Base-by-base conservation (phyloP, 75 land plant genomes). In the Pinus albicaulis region DNA sequence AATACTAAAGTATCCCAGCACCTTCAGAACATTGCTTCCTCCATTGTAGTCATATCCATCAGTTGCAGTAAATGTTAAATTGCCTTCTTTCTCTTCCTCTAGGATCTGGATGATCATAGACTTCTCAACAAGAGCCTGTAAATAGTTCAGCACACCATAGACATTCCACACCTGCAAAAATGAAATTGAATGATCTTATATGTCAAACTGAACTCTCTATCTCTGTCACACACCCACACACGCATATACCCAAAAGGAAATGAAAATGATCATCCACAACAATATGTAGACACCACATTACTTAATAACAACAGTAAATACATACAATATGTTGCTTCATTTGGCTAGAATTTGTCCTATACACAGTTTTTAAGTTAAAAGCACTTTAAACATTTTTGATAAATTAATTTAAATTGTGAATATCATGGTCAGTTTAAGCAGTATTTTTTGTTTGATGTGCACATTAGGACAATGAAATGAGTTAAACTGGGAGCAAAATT, bases 41-140 rank as follows among this genome's bases (percentile, higher is more conserved):
- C 95, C 98, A 76, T 86, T 86, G 78, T 95, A 94, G 81, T 94
- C 98, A 83, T 96, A 96, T 0, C 98, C 99, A 88, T 96, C 95
- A 56, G 88, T 92, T 36, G 98, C 92, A 55, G 95, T 96, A 71
- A 94, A 92, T 65, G 88, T 90, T 53, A 89, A 87, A 60, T 80
- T 82, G 0, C 98, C 99, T 59, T 94, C 95, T 75, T 96, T 94
- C 77, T 96, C 99, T 38, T 85, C 85, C 82, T 94, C 98, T 74
- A 96, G 76, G 25, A 96, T 92, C 52, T 94, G 89, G 48, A 89
- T 81, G 59, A 96, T 96, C 78, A 26, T 80, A 8, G 98, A 94
- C 78, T 94, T 96, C 84, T 96, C 98, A 58, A 96, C 92, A 58
- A 96, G 83, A 34, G 99, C 99, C 85, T 96, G 98, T 71, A 96